These are phyloP conservation scores for Colletotrichum chlorophyti DNA, from an alignment of 2,329 filamentous ascomycete genomes.

Conservation along the genomic window DNA sequence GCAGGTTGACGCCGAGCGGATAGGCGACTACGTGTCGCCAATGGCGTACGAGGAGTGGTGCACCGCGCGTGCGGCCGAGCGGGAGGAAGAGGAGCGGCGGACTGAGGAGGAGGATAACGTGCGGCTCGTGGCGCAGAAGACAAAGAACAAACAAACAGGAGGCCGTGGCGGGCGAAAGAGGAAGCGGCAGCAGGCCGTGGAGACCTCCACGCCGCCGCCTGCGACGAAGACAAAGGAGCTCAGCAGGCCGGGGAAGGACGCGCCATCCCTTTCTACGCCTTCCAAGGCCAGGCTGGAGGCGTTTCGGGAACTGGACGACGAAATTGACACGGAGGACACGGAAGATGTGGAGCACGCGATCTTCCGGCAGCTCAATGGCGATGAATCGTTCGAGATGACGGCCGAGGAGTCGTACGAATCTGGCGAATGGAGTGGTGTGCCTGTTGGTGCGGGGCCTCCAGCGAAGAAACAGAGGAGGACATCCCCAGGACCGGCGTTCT, in stretches of 20 bases:
- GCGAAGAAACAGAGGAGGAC: constrained; percentile 17
- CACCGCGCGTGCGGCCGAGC: constrained; percentile 48
- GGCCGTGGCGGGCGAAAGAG: constrained; percentile 16
- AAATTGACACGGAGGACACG: constrained; percentile 35
- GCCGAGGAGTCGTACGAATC: constrained; percentile 7
- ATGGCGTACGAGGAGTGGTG: constrained; percentile 64
- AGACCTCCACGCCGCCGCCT: not conserved
- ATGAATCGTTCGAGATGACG: not conserved
- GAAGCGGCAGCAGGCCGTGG: not conserved
- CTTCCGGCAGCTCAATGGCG: constrained; percentile 15
- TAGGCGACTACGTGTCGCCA: constrained; percentile 66
- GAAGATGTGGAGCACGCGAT: constrained; percentile 33
- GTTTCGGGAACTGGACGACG: constrained; percentile 34
- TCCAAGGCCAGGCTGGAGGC: constrained; percentile 39
- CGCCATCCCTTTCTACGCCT: constrained; percentile 42
- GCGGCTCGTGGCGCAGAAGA: not conserved
- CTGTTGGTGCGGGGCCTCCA: not conserved
- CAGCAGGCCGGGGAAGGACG: constrained; percentile 35
- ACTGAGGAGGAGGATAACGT: constrained; percentile 34
- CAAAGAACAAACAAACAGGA: no score
- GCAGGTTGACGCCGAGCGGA: constrained; percentile 51
- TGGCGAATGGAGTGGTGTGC: not conserved
- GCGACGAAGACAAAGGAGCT: constrained; percentile 27
- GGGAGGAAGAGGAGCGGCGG: constrained; percentile 46
- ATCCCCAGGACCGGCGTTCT: not conserved